Evolutionary conservation across 257 asterid genomes (phyloP).

Genomic region (Solanum chaucha): DNA sequence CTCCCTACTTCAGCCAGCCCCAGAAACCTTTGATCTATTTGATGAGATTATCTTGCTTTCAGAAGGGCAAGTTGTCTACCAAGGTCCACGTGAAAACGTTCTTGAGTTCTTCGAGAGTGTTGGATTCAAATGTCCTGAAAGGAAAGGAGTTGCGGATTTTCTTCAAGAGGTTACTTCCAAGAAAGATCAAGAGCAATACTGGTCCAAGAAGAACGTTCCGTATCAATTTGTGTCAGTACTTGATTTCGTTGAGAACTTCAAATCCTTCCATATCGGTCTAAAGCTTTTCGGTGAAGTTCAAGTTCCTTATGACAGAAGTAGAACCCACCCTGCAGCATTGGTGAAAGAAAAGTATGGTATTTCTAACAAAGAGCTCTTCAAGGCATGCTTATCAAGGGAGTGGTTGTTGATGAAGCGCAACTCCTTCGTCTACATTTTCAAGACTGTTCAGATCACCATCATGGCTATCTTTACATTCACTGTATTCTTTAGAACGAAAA

Average conservation of each 20-base stretch:
- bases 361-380: slow-evolving; percentile 49
- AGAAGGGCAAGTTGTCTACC: slow-evolving; percentile 51
- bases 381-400: slow-evolving; percentile 56
- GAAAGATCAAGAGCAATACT: slow-evolving; percentile 64
- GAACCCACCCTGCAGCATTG: slow-evolving; percentile 55
- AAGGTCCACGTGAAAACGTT: slow-evolving; percentile 52
- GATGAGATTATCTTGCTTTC: slow-evolving; percentile 58
- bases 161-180: slow-evolving; percentile 62
- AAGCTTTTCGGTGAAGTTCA: slow-evolving; percentile 28
- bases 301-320: slow-evolving; percentile 46
- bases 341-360: slow-evolving; percentile 52
- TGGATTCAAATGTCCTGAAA: slow-evolving; percentile 59
- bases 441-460: slow-evolving; percentile 54
- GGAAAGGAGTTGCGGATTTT: slow-evolving; percentile 68
- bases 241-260: slow-evolving; percentile 29
- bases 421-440: slow-evolving; percentile 54
- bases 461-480: slow-evolving; percentile 64
- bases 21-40: slow-evolving; percentile 54
- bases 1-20: slow-evolving; percentile 71
- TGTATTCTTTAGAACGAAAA: slow-evolving; percentile 56
- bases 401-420: slow-evolving; percentile 61
- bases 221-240: slow-evolving; percentile 32
- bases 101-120: slow-evolving; percentile 50
- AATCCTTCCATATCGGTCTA: slow-evolving; percentile 37
- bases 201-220: slow-evolving; percentile 37